A percentile compares a stretch with the other conserved stretches of the same genome.
Evolutionary conservation across 805 yeast genomes (phyloP).

Genomic region (Suhomyces sp.): DNA sequence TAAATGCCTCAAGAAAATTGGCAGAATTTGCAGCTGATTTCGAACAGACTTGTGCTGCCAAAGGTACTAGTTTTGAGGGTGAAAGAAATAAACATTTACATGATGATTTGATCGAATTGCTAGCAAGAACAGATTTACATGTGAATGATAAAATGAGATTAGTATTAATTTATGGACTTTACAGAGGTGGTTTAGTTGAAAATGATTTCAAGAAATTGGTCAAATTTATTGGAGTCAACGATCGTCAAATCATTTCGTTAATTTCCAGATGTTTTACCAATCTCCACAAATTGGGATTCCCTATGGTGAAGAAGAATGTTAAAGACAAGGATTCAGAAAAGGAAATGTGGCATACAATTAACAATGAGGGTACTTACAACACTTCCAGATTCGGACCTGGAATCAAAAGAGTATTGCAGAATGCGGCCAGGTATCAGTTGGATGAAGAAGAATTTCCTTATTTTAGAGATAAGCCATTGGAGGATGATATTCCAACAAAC

Average conservation of each 20-base stretch:
- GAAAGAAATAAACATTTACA: conserved; percentile 57
- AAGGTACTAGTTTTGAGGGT: conserved; percentile 70
- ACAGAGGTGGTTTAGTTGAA: conserved; percentile 78
- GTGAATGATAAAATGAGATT: conserved; percentile 72
- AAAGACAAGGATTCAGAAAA: conserved; percentile 46
- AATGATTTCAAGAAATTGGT: conserved; percentile 71
- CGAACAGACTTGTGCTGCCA: conserved; percentile 79
- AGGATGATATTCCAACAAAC: conserved; percentile 36
- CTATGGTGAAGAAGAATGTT: conserved; percentile 45
- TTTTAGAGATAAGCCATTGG: conserved; percentile 69
- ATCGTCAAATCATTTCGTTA: conserved; percentile 53
- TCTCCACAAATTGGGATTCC: conserved; percentile 53
- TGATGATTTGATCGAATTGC: conserved; percentile 56
- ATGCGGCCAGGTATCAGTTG: conserved; percentile 50
- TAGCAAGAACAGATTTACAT: conserved; percentile 50
- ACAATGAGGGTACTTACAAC: conserved; percentile 52
- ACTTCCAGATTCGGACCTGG: conserved; percentile 77
- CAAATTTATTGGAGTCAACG: conserved; percentile 48
- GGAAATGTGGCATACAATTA: conserved; percentile 56
- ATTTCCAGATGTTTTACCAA: conserved; percentile 49
- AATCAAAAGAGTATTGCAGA: conserved; percentile 55
- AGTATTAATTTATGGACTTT: conserved; percentile 70
- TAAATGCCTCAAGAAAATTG: conserved; percentile 56
- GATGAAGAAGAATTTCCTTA: conserved; percentile 68
- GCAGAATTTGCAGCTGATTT: conserved; percentile 73